Base-by-base conservation (phyloP, 2,329 filamentous ascomycete genomes). In the Paracamarosporium sp. region DNA sequence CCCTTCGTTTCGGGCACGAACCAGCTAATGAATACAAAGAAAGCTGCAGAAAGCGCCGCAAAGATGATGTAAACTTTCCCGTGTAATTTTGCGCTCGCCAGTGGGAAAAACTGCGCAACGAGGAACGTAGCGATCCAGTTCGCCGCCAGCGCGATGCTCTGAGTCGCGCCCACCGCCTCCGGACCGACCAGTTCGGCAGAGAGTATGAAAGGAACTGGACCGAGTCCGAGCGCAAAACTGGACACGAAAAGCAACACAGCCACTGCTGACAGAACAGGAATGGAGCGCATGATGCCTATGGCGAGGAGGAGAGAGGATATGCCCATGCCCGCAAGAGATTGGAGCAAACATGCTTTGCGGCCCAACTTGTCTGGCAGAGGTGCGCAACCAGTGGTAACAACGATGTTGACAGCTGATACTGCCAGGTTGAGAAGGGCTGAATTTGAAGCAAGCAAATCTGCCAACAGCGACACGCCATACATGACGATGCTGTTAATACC, bases 51-150 rank as follows among this genome's bases (percentile, higher is more conserved):
- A 59, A 96, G 78, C 0, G 75, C 88, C 0, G 92, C 88, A 76
- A 99, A 99, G n/a, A 97, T 83, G 73, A 95, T 96, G 73, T 96
- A 99, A 0, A 95, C 90, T 80, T 89, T 91, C 1, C 94, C 93
- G 3, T 88, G 93, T 50, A 97, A 78, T 3, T 85, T 85, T 41
- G 87, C 85, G 71, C 96, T 96, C 59, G 96, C 77, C 20, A 97
- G 85, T 0, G 95, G 94, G 81, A 99, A 97, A 78, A 97, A 96
- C 68, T 97, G 93, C 0, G 94, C 93, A 2, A 99, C 93, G 22
- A 96, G 67, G 71, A 97, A 98, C 0, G 94, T 98, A 0, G 93
- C 90, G 25, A 92, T 83, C 83, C 96, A 98, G 76, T 95, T 98
- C 13, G 91, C 90, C 1, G 88, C 92, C 24, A 98, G 79, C 0